Evolutionary conservation across 352 stramenopile genomes (phyloP), one percentile per base, ranked within the genome.

Genomic region (Ophiocytium majus): DNA sequence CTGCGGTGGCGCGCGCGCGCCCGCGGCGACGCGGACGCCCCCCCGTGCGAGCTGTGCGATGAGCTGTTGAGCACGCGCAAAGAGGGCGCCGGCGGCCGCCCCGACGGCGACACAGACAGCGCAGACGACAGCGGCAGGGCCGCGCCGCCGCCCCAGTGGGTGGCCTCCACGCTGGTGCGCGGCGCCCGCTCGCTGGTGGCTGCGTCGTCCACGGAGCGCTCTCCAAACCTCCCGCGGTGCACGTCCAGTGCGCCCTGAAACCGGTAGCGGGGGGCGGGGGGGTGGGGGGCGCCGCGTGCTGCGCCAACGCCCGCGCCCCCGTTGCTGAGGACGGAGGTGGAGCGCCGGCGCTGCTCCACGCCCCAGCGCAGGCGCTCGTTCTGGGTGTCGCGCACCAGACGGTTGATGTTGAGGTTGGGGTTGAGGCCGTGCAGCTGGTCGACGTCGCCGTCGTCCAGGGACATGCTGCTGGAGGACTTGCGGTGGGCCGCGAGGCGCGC

Each of bases 81-180:
- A n/a, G n/a, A n/a, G n/a, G n/a, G n/a, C n/a, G n/a, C n/a, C n/a
- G n/a, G n/a, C n/a, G n/a, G n/a, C n/a, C n/a, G n/a, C n/a, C n/a
- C n/a, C n/a, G n/a, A n/a, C n/a, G n/a, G n/a, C n/a, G n/a, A n/a
- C n/a, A n/a, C n/a, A n/a, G n/a, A n/a, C n/a, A n/a, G n/a, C n/a
- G n/a, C n/a, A n/a, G n/a, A n/a, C n/a, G n/a, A n/a, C n/a, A n/a
- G n/a, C n/a, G n/a, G n/a, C n/a, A n/a, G n/a, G n/a, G n/a, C n/a
- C n/a, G n/a, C n/a, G n/a, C n/a, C n/a, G n/a, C n/a, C n/a, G 66
- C 66, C 66, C 66, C 66, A 78, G 35, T 78, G 66, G 5, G 35
- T 78, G 66, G 32, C 32, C 32, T 43, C 32, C 35, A 14, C 66
- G 66, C 35, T 43, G 5, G 5, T 5, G 5, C 5, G 5, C 5